Evolutionary conservation across 148 eudicot genomes (phyloP), one percentile per base, ranked within the genome.

Genomic region (Amaranthus hypochondriacus): DNA sequence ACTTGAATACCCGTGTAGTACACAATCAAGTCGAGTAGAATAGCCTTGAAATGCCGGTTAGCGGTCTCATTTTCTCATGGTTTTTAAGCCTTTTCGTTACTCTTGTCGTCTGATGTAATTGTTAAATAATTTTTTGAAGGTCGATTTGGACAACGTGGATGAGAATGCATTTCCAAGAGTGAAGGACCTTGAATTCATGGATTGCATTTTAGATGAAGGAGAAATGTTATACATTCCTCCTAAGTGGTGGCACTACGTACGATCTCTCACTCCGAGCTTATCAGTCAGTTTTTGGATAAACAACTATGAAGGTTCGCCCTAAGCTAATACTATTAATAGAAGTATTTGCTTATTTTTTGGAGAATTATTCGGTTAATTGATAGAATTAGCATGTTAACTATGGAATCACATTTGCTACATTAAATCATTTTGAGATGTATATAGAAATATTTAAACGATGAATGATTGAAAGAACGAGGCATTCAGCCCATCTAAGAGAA

Each of bases 261-360:
- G 97, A 60, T 90, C 99, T 63, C 88, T 92, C 47, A 92, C 97
- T 48, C 66, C 85, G 47, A 95, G 99, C 75, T 83, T 95, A 66
- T 95, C 99, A 15, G 96, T 92, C 58, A 95, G 99, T 87, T 95
- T 92, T 80, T 95, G 99, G 99, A 90, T 97, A 97, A 90, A 88
- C 77, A 79, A 81, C 65, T 18, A 69, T 46, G 86, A 75, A 79
- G 80, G 72, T 79, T 87, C 86, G 21, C 74, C 82, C 80, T 64
- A 66, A 81, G 79, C 55, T 79, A 71, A 58, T 60, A 53, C 57
- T 68, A 14, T 67, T 13, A 13, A 28, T 28, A 28, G 39, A 28
- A 28, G 39, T 7, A 15, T 62, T 9, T 62, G 73, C 77, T 48
- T 48, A 69, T 51, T 0, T 42, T 44, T 3, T 48, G 69, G 18